These are phyloP conservation scores for Apiotrichum sp. DNA, from an alignment of 1,284 basidiomycete genomes.

Conservation along the genomic window DNA sequence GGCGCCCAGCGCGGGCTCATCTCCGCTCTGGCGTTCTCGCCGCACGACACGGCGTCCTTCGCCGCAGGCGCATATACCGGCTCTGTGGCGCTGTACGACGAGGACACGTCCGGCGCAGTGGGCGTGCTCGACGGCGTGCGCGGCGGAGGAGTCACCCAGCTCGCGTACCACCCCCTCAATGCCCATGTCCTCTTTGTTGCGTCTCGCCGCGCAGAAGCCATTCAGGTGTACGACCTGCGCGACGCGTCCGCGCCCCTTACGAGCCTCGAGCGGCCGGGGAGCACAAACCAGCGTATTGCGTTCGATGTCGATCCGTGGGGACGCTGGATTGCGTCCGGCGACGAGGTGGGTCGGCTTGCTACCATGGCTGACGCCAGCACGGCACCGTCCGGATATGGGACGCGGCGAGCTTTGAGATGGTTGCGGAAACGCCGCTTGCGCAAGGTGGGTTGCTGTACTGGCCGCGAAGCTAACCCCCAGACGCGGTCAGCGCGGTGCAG, in stretches of 20 bases:
- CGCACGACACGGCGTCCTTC: slow-evolving; percentile 61
- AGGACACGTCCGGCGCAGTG: slow-evolving; percentile 54
- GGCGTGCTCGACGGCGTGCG: slow-evolving; percentile 59
- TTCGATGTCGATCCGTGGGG: slow-evolving; percentile 75
- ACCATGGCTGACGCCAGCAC: slow-evolving; percentile 15
- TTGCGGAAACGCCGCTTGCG: slow-evolving; percentile 15
- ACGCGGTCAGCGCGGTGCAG: slow-evolving; percentile 38
- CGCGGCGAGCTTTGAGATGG: slow-evolving; percentile 14
- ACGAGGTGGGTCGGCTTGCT: slow-evolving; percentile 53
- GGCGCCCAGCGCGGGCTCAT: slow-evolving; percentile 76
- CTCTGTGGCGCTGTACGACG: slow-evolving; percentile 69
- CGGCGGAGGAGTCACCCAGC: slow-evolving; percentile 65
- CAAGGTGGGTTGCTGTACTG: slow-evolving; percentile 10
- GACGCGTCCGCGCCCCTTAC: slow-evolving; percentile 49
- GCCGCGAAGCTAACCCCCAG: slow-evolving; percentile 18
- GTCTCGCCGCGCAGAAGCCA: slow-evolving; percentile 59
- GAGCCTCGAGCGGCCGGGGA: slow-evolving; percentile 24
- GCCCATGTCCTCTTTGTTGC: slow-evolving; percentile 71
- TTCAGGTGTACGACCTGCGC: slow-evolving; percentile 73
- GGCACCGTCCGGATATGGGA: slow-evolving; percentile 40
- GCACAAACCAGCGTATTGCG: slow-evolving; percentile 66
- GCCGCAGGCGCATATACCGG: slow-evolving; percentile 59
- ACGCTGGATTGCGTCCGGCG: slow-evolving; percentile 61
- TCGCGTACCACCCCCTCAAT: slow-evolving; percentile 68
- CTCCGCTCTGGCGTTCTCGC: slow-evolving; percentile 70